Base-by-base conservation (phyloP, 2,329 filamentous ascomycete species). In the Cercospora brassicicola region DNA sequence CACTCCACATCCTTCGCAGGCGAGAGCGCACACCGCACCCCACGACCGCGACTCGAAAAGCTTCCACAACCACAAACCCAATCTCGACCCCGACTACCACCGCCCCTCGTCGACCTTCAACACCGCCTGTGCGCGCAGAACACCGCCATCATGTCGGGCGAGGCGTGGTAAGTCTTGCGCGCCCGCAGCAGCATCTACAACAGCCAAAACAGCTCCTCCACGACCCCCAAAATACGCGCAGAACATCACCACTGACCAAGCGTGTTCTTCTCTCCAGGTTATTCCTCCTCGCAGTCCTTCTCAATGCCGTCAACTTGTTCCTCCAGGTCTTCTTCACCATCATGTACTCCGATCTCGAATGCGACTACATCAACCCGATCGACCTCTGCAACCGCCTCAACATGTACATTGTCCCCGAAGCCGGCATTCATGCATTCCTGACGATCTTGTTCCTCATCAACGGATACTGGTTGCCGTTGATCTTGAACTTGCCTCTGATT, bases 261-360 rank as follows among this genome's bases (percentile, higher is more conserved):
- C 23, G 65, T 33, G 45, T 64, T n/a, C 20, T 4, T 13, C 42
- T 56, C 20, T 15, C 9, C 72, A 78, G 95, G 95, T 86, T 99
- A 81, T 99, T 96, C 86, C 90, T 99, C 78, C 87, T 99, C 83
- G 90, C 94, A 84, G 96, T 99, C 82, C 88, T 99, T 81, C 96
- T 99, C 86, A 99, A 99, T 86, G 95, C 95, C 85, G 94, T 99
- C 89, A 99, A 99, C 87, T 88, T 99, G 79, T 99, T 99, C 84
- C 88, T 99, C 67, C 96, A 99, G 85, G 95, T 99, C 77, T 99
- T 99, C 88, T 99, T 99, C 86, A 99, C 95, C 67, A 99, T 99
- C 80, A 99, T 99, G 96, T 99, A 98, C 85, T 97, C 93, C 83
- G 95, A 99, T 87, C 84, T 99, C 78, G 95, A 99, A 91, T 99